Conservation (phyloP, 2,329 filamentous ascomycete species). For the Apiospora marii region DNA sequence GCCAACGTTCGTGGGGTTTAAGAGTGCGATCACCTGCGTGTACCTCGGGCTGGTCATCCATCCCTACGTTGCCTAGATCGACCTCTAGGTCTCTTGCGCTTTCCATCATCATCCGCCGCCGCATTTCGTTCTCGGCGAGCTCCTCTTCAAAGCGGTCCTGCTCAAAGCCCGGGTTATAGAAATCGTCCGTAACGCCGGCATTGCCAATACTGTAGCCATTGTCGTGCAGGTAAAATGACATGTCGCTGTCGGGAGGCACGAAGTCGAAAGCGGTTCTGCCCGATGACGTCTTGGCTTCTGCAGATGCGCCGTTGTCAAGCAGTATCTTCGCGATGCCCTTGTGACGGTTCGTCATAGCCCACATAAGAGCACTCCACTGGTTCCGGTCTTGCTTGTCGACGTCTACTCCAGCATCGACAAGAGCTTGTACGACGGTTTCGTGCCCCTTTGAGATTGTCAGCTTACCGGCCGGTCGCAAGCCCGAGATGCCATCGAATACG, state of each 20-base stretch:
- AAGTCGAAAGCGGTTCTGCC: constrained; percentile 96
- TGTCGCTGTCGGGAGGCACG: constrained; percentile 92
- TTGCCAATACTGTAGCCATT: constrained; percentile 91
- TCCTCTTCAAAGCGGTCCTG: constrained; percentile 97
- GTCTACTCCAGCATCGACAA: constrained; percentile 85
- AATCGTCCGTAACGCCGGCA: constrained; percentile 84
- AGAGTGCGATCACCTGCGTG: constrained; percentile 38
- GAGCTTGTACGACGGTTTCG: constrained; percentile 82
- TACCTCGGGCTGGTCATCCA: constrained; percentile 95
- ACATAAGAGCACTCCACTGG: constrained; percentile 98
- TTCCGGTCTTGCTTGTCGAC: constrained; percentile 96
- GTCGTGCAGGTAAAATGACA: constrained; percentile 93
- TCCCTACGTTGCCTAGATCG: constrained; percentile 91
- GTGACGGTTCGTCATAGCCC: constrained; percentile 98
- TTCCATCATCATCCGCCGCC: constrained; percentile 98
- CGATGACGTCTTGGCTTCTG: constrained; percentile 92
- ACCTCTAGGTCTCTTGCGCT: constrained; percentile 97
- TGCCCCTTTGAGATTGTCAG: constrained; percentile 72
- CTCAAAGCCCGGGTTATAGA: constrained; percentile 90
- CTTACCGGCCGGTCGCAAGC: constrained; percentile 23
- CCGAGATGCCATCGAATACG: constrained; percentile 43
- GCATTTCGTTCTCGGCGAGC: constrained; percentile 94
- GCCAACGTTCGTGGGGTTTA: constrained; percentile 35
- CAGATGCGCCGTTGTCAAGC: constrained; percentile 92
- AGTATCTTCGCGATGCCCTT: constrained; percentile 94